Conservation (phyloP, 2,329 filamentous ascomycete species). For the Colletotrichum destructivum region DNA sequence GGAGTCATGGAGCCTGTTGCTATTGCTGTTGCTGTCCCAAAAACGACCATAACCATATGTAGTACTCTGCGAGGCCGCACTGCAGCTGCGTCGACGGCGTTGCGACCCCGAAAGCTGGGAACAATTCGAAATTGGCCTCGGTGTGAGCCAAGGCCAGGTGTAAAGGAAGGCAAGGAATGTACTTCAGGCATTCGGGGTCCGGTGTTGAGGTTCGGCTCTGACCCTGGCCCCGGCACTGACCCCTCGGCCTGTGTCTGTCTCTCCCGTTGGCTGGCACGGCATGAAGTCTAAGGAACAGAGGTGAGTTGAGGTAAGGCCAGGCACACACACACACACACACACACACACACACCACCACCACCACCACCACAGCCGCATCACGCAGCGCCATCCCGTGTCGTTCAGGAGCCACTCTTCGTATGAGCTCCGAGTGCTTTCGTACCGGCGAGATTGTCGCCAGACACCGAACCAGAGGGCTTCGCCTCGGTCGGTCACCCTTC, state of each 20-base stretch:
- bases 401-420: neutral
- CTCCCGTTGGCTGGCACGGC: constrained; percentile 23
- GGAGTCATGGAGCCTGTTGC: neutral
- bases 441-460: constrained; percentile 1
- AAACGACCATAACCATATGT: neutral
- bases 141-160: neutral
- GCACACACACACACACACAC: neutral
- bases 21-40: neutral
- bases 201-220: constrained; percentile 25
- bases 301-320: constrained; percentile 13
- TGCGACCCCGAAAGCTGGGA: neutral
- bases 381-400: constrained; percentile 19
- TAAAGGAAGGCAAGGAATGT: neutral
- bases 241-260: constrained; percentile 31
- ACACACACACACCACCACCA: neutral
- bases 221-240: constrained; percentile 34
- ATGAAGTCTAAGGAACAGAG: constrained; percentile 7
- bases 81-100: neutral
- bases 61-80: too few relatives aligned
- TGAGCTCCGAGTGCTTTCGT: constrained; percentile 1
- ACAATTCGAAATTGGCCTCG: constrained; percentile 26
- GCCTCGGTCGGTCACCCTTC: constrained; percentile 7
- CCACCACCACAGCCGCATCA: constrained; percentile 21
- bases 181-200: constrained; percentile 21
- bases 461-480: constrained; percentile 20